Conservation (phyloP, 495 filamentous ascomycete species). For the Daldinia grandis region DNA sequence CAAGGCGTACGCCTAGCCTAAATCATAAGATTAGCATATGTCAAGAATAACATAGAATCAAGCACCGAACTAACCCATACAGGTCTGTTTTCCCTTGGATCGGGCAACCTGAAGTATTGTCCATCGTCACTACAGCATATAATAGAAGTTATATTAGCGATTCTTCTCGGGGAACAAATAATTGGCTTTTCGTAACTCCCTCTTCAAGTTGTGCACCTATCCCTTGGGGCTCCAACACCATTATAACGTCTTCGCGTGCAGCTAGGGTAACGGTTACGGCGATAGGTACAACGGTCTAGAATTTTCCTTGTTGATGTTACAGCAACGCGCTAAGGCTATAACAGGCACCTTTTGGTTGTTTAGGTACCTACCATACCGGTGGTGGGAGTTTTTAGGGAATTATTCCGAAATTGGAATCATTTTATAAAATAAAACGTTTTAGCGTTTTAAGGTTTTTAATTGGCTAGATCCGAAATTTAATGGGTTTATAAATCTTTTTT, state of each 20-base stretch:
- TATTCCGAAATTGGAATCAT: too few relatives aligned
- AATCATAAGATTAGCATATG: background rate
- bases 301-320: background rate
- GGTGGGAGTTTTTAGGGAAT: too few relatives aligned
- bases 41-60: background rate
- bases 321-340: conserved; percentile 1
- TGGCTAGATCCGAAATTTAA: too few relatives aligned
- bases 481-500: too few relatives aligned
- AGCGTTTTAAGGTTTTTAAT: too few relatives aligned
- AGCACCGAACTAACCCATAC: conserved; percentile 40
- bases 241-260: background rate
- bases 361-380: too few relatives aligned
- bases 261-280: background rate
- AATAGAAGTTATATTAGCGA: background rate
- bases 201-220: background rate
- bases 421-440: too few relatives aligned
- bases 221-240: background rate
- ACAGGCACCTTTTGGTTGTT: background rate
- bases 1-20: conserved; percentile 49
- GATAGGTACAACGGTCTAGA: conserved; percentile 7
- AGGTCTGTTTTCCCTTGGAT: conserved; percentile 49
- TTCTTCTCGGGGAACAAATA: background rate
- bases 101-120: conserved; percentile 5
- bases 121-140: conserved; percentile 1
- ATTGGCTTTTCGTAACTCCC: background rate